Conservation (phyloP, 2,329 filamentous ascomycete species). For the Sporothrix pallida region DNA sequence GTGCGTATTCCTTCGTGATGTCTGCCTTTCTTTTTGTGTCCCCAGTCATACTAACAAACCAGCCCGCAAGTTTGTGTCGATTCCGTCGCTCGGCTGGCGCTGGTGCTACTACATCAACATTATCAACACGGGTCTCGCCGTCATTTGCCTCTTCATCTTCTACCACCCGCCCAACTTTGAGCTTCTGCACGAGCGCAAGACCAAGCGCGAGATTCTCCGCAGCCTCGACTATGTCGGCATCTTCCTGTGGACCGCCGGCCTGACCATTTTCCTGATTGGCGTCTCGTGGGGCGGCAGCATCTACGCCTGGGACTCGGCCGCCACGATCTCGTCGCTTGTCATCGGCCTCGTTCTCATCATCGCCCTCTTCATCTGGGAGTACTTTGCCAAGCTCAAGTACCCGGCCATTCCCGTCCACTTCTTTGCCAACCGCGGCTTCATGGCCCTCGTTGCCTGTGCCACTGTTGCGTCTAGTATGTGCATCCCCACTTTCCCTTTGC, state of each 20-base stretch:
- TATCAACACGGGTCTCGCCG: constrained; percentile 45
- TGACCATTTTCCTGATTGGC: constrained; percentile 54
- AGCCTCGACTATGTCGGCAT: constrained; percentile 51
- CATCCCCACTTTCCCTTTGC: too few relatives aligned
- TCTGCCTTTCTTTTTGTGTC: background rate
- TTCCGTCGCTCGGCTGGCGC: constrained; percentile 47
- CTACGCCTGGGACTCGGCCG: constrained; percentile 50
- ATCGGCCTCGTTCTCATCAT: constrained; percentile 40
- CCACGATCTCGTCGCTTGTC: constrained; percentile 43
- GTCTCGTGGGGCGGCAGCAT: constrained; percentile 52
- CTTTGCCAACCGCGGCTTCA: constrained; percentile 44
- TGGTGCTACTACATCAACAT: constrained; percentile 53
- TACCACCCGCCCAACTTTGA: constrained; percentile 51
- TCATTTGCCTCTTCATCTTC: constrained; percentile 48
- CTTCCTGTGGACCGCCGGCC: constrained; percentile 53
- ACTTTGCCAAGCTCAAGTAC: constrained; percentile 42
- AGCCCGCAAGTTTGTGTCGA: constrained; percentile 43
- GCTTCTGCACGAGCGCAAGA: constrained; percentile 49
- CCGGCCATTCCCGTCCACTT: constrained; percentile 48
- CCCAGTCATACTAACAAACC: background rate
- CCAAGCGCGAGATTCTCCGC: constrained; percentile 45
- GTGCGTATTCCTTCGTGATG: constrained; percentile 33
- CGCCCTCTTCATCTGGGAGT: constrained; percentile 43
- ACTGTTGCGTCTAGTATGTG: constrained; percentile 40
- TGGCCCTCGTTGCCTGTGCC: constrained; percentile 44